phyloP scores from a whole-genome alignment of 768 basidiomycete species.

The Naganishia antarctica region DNA sequence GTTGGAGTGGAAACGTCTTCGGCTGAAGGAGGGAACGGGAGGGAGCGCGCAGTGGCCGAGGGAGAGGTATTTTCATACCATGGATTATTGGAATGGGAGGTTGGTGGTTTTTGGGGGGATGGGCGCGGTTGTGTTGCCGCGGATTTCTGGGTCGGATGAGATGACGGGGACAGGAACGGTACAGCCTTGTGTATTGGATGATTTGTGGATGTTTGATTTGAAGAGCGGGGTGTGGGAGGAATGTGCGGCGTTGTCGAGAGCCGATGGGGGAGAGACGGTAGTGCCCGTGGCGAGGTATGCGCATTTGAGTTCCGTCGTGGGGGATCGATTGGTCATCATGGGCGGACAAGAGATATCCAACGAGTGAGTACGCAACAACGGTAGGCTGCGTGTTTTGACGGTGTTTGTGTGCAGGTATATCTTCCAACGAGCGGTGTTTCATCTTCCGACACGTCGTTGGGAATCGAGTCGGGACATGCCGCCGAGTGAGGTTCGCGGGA shows the following conservation, averaged over 20 bases:
- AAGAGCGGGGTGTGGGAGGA: constrained; percentile 60
- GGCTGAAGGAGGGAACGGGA: constrained; percentile 48
- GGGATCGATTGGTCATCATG: constrained; percentile 79
- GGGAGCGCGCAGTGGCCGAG: constrained; percentile 55
- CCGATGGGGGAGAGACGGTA: not conserved
- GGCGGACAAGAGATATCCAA: constrained; percentile 93
- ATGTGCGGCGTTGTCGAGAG: not conserved
- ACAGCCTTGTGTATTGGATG: constrained; percentile 84
- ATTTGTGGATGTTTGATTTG: constrained; percentile 84
- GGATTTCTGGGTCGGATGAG: constrained; percentile 58
- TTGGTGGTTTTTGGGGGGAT: constrained; percentile 93
- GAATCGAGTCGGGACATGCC: not conserved
- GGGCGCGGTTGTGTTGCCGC: constrained; percentile 53
- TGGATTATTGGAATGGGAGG: constrained; percentile 84
- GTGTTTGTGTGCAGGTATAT: not conserved
- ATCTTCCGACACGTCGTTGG: constrained; percentile 35
- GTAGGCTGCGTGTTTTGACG: no score
- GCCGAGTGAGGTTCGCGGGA: constrained; percentile 80
- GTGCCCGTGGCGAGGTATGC: constrained; percentile 85
- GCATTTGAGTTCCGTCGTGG: constrained; percentile 81
- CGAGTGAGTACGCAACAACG: constrained; percentile 51
- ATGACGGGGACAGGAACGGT: not conserved
- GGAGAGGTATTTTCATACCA: constrained; percentile 90
- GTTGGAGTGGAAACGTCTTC: constrained; percentile 71
- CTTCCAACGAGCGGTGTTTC: not conserved